A percentile compares a stretch with the other conserved stretches of the same genome.
Evolutionary conservation across 2,329 filamentous ascomycete species (phyloP).

Genomic region (Diaporthe amygdali): DNA sequence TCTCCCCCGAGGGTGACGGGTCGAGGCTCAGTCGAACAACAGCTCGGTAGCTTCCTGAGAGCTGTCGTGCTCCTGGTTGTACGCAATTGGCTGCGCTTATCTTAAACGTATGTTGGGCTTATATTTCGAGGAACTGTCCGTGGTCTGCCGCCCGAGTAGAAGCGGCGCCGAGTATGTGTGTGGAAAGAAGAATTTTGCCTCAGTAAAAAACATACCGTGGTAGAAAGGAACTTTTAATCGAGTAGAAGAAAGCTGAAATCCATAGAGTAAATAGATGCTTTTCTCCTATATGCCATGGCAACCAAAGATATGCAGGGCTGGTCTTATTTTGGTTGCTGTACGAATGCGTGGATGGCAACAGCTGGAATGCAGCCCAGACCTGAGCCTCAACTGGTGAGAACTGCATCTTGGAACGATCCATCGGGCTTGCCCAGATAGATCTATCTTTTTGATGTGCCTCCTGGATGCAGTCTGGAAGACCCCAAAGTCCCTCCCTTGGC

Average conservation of each 20-base stretch:
- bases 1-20: background rate
- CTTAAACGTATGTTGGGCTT: background rate
- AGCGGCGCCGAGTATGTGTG: background rate
- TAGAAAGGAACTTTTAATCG: background rate
- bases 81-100: background rate
- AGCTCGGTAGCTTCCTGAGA: background rate
- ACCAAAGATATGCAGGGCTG: conserved; percentile 26
- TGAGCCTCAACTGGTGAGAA: conserved; percentile 14
- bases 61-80: background rate
- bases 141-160: background rate
- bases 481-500: conserved; percentile 16
- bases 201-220: conserved; percentile 6
- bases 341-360: conserved; percentile 24
- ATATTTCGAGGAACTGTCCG: background rate
- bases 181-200: background rate
- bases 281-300: conserved; percentile 23
- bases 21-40: background rate
- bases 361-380: conserved; percentile 22
- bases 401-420: conserved; percentile 6
- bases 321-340: conserved; percentile 18
- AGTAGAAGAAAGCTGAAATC: background rate
- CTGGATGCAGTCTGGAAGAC: background rate
- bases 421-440: conserved; percentile 3
- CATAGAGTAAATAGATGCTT: conserved; percentile 17
- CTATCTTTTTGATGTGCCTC: conserved; percentile 10